A percentile compares a stretch with the other conserved stretches of the same genome.
These are phyloP conservation scores for Fusarium succisae DNA, from an alignment of 2,329 filamentous ascomycete genomes.

Conservation along the genomic window DNA sequence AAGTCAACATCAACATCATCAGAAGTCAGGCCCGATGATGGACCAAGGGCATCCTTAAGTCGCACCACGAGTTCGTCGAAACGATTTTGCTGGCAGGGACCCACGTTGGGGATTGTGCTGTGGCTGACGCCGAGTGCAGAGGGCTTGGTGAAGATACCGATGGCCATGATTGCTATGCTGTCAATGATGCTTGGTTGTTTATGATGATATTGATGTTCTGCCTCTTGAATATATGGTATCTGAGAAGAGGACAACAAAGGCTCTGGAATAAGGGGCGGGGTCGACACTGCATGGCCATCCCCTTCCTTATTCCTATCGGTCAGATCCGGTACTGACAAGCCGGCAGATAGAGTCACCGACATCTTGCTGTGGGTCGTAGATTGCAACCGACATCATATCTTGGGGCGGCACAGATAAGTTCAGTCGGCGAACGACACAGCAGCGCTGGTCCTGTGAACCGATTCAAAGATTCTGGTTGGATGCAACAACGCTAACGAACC, in stretches of 20 bases:
- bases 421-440: conserved; percentile 30
- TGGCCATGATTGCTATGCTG: conserved; percentile 46
- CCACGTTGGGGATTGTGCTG: conserved; percentile 35
- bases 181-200: conserved; percentile 22
- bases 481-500: conserved; percentile 37
- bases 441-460: conserved; percentile 39
- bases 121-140: conserved; percentile 23
- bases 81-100: conserved; percentile 48
- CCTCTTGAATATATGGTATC: conserved; percentile 6
- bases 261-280: conserved; percentile 40
- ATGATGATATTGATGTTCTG: conserved; percentile 17
- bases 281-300: conserved; percentile 25
- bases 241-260: conserved; percentile 38
- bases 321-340: conserved; percentile 37
- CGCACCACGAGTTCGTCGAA: conserved; percentile 78
- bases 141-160: conserved; percentile 46
- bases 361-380: conserved; percentile 40
- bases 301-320: conserved; percentile 37
- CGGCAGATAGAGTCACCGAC: conserved; percentile 46
- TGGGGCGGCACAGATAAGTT: conserved; percentile 27
- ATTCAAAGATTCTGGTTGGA: conserved; percentile 42
- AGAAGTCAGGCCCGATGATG: conserved; percentile 82
- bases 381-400: conserved; percentile 32
- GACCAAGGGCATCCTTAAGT: conserved; percentile 79
- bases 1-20: conserved; percentile 81